phyloP scores from a whole-genome alignment of 306 rosid genomes.

The Cicer arietinum region DNA sequence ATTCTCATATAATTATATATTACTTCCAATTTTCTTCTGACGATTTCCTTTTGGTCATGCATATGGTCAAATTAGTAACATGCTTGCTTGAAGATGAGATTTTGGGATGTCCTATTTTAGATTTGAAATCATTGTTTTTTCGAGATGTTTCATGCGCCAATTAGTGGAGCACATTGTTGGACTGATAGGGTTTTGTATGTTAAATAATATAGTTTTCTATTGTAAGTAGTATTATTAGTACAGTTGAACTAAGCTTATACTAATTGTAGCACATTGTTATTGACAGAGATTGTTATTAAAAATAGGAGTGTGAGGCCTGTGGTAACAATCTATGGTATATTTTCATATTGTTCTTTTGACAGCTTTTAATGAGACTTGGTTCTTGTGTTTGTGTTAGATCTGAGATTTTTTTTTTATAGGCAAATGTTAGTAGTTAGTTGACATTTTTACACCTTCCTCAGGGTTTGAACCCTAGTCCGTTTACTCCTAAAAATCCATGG shows the following conservation, averaged over 20 bases:
- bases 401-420: neutral
- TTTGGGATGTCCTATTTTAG: neutral
- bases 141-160: neutral
- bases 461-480: too few relatives aligned
- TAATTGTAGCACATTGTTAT: neutral
- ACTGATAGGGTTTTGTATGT: neutral
- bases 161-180: too few relatives aligned
- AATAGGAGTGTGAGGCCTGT: neutral
- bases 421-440: too few relatives aligned
- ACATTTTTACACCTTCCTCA: too few relatives aligned
- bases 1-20: neutral
- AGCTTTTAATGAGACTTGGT: neutral
- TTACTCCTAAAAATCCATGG: too few relatives aligned
- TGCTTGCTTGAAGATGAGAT: conserved; percentile 23
- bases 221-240: neutral
- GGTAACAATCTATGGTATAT: too few relatives aligned
- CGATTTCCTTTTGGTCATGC: neutral
- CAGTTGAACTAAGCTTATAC: neutral
- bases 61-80: neutral
- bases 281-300: neutral
- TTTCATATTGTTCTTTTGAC: neutral
- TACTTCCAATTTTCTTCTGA: neutral
- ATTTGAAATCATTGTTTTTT: conserved; percentile 10
- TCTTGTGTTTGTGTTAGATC: neutral
- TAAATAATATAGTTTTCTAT: neutral